Conservation (phyloP, 2,329 filamentous ascomycete genomes). For the Aspergillus japonicus region DNA sequence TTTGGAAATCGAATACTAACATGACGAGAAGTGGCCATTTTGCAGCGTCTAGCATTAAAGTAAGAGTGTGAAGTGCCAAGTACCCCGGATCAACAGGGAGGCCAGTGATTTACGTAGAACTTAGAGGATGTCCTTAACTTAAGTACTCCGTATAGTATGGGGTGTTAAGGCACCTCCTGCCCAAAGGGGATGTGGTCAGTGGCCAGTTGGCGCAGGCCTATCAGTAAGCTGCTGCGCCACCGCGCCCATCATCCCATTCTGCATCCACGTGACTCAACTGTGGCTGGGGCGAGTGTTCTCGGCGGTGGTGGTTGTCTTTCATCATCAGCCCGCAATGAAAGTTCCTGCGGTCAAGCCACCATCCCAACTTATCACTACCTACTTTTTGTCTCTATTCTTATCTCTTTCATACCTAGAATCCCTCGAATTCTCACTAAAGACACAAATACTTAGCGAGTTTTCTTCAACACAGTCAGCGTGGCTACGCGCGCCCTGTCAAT, state of each 20-base stretch:
- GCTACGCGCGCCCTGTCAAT: neutral
- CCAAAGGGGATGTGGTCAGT: neutral
- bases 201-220: neutral
- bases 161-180: no score
- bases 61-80: no score
- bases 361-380: neutral
- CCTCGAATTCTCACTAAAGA: neutral
- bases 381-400: constrained; percentile 10
- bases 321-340: constrained; percentile 16
- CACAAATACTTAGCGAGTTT: neutral
- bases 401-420: neutral
- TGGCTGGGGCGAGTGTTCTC: constrained; percentile 12
- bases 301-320: constrained; percentile 13
- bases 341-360: constrained; percentile 2
- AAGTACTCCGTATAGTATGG: no score
- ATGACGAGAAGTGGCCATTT: neutral
- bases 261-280: constrained; percentile 12
- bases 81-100: no score
- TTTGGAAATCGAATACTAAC: neutral
- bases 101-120: no score
- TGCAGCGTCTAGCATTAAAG: no score
- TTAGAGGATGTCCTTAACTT: no score
- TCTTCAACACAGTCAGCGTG: neutral
- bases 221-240: neutral
- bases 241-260: no score